phyloP scores from a whole-genome alignment of 768 basidiomycete genomes.

The Macrolepiota albuminosa region DNA sequence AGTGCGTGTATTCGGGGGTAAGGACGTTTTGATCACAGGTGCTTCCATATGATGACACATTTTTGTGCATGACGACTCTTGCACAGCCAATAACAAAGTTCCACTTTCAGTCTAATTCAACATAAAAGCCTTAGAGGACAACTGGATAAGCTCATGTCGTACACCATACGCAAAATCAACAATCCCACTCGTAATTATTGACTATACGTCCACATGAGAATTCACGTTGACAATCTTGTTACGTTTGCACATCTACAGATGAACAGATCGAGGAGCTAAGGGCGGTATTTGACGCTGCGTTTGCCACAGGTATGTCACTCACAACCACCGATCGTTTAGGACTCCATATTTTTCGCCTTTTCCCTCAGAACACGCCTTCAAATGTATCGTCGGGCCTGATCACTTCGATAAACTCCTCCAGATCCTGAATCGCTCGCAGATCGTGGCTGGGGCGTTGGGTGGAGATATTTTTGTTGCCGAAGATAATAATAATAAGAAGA shows the following conservation, averaged over 20 bases:
- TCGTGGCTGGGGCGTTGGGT: neutral
- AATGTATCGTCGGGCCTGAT: constrained; percentile 3
- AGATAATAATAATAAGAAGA: neutral
- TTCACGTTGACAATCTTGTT: neutral
- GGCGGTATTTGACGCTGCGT: constrained; percentile 5
- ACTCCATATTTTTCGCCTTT: neutral
- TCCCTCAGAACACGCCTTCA: constrained; percentile 1
- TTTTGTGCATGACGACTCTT: no score
- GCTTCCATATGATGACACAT: no score
- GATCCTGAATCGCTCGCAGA: constrained; percentile 5
- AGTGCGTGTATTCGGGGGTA: no score
- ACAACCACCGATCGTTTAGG: neutral
- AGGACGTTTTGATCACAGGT: no score
- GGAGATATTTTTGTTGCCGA: constrained; percentile 11
- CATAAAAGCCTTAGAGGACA: neutral
- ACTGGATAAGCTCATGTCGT: constrained; percentile 2
- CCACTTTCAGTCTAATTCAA: no score
- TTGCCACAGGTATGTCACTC: neutral
- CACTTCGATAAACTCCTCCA: neutral
- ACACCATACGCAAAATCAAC: constrained; percentile 6
- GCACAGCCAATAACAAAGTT: no score
- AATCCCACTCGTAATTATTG: neutral
- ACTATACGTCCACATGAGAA: no score
- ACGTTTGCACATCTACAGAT: neutral
- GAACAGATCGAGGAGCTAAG: constrained; percentile 6